Evolutionary conservation across 768 basidiomycete genomes (phyloP), one percentile per base, ranked within the genome.

Genomic region (Calocera viscosa): DNA sequence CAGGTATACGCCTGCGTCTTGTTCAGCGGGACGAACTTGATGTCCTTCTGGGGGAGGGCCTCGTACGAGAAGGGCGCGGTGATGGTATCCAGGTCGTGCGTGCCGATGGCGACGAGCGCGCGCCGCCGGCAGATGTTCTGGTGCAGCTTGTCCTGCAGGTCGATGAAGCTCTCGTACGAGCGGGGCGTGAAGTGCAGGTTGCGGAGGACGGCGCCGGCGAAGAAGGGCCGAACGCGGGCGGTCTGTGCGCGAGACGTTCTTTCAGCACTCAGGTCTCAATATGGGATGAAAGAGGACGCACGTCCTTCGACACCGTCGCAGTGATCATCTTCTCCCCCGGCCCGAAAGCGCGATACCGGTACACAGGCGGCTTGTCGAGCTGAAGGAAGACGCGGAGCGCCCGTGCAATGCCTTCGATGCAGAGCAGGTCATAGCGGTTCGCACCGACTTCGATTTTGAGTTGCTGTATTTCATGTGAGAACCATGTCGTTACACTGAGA

Each of bases 371-470:
- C 67, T 81, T 79, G 60, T 81, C 78, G 74, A 86, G 84, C 53
- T 84, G 81, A 60, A 96, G 79, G 83, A 94, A 99, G 69, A 89
- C 83, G 32, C 85, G 83, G 65, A 99, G 82, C 8, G 87, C 91
- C 11, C 91, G 84, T 24, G 94, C 84, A 72, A 99, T 90, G 67
- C 96, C 96, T 78, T 99, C 96, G 73, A 96, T 87, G 74, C 96
- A 99, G 65, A 99, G 83, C 22, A 99, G 82, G 78, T 99, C 96
- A 73, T 98, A 98, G 86, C 94, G 87, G 76, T 99, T 99, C n/a
- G 96, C 96, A 49, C 96, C 94, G 49, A 97, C 84, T 77, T 99
- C 96, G 72, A 99, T 96, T 82, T 98, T 99, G 72, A 99, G 80
- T 90, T 96, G 92, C 87, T 97, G 73, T 72, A 73, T 5, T 32